phyloP scores from a whole-genome alignment of 2,329 filamentous ascomycete species.

The Nemania serpens region DNA sequence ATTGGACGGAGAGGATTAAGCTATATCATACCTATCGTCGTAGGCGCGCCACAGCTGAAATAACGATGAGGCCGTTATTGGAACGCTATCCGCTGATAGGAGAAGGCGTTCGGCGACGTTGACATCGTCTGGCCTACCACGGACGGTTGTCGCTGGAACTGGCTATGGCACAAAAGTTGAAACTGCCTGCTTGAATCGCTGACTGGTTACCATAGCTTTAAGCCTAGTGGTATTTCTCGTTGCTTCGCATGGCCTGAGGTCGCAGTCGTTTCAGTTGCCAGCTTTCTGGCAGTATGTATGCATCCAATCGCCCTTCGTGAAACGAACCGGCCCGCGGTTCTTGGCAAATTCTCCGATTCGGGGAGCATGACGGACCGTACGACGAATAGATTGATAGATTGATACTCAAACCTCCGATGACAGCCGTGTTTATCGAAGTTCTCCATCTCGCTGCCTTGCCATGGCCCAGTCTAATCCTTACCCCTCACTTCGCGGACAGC shows the following conservation, averaged over 20 bases:
- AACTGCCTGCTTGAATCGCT: conserved; percentile 12
- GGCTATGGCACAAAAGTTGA: conserved; percentile 9
- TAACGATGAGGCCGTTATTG: conserved; percentile 13
- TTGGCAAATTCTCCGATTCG: conserved; percentile 25
- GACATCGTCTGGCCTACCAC: background rate
- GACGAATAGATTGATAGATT: conserved; percentile 23
- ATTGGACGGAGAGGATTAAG: conserved; percentile 14
- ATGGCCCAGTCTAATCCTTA: conserved; percentile 27
- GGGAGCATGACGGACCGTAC: conserved; percentile 19
- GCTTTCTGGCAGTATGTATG: background rate
- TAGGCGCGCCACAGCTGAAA: conserved; percentile 24
- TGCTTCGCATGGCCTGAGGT: conserved; percentile 6
- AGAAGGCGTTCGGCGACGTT: background rate
- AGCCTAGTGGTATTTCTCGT: conserved; percentile 8
- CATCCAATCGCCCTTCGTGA: conserved; percentile 7
- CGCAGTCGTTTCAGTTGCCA: conserved; percentile 22
- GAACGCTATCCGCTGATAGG: conserved; percentile 2
- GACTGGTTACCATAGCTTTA: conserved; percentile 19
- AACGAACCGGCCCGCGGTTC: conserved; percentile 17
- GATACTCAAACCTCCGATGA: conserved; percentile 17
- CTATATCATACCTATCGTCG: background rate
- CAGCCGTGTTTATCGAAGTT: conserved; percentile 29
- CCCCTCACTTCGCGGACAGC: conserved; percentile 32
- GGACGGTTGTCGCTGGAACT: background rate
- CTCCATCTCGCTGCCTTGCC: conserved; percentile 28